These are phyloP conservation scores for Chlamydomonas schloesseri DNA, from an alignment of 139 green algal genomes.

Conservation along the genomic window DNA sequence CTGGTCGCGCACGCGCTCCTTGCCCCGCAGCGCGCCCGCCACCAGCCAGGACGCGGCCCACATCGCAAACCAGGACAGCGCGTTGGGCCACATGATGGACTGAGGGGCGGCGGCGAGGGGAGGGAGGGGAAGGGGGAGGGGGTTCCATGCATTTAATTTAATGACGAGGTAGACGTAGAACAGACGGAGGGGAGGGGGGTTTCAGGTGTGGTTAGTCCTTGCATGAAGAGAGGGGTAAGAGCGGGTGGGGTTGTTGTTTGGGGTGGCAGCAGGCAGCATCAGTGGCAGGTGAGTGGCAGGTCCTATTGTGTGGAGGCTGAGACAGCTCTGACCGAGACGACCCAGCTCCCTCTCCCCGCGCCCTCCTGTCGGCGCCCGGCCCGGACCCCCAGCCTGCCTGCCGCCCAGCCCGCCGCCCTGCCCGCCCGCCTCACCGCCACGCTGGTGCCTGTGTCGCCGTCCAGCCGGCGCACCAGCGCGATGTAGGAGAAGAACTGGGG, in stretches of 20 bases:
- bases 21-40: constrained; percentile 49
- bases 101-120: constrained; percentile 3
- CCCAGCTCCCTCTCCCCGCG: too few relatives aligned
- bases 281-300: too few relatives aligned
- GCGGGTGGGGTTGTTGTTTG: too few relatives aligned
- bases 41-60: constrained; percentile 51
- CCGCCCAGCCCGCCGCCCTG: too few relatives aligned
- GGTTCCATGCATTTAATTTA: too few relatives aligned
- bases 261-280: too few relatives aligned
- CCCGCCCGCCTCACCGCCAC: not conserved
- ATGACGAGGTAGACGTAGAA: too few relatives aligned
- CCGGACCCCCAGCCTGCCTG: not conserved
- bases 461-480: constrained; percentile 56
- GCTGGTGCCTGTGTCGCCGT: constrained; percentile 47
- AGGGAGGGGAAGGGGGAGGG: not conserved
- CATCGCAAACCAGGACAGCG: constrained; percentile 60
- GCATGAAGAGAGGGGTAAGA: too few relatives aligned
- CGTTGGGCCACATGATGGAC: constrained; percentile 57
- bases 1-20: constrained; percentile 57
- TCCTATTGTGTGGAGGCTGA: too few relatives aligned
- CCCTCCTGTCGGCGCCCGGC: too few relatives aligned
- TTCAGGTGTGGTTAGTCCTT: too few relatives aligned
- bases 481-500: constrained; percentile 65
- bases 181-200: not conserved
- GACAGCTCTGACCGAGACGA: too few relatives aligned